Conservation (phyloP, 331 rosid species). For the Malus hybrid region DNA sequence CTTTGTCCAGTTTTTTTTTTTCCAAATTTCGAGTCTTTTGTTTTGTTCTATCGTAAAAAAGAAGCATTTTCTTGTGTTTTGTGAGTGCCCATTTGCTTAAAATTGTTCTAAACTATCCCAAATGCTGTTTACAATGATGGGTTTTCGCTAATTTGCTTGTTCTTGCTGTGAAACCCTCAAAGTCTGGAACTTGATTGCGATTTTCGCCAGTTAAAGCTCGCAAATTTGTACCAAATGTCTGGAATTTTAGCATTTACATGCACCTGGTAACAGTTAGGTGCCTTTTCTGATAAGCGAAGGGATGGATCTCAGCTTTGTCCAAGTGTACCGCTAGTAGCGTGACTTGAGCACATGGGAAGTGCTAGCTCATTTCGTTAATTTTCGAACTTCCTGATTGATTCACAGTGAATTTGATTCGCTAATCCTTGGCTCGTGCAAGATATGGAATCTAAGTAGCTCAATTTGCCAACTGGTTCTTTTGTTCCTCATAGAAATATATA, state of each 20-base stretch:
- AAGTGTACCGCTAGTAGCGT: constrained; percentile 29
- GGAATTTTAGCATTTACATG: constrained; percentile 22
- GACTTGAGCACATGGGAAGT: constrained; percentile 29
- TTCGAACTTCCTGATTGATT: not conserved
- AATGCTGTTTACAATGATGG: constrained; percentile 52
- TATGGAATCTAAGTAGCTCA: constrained; percentile 31
- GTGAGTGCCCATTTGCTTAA: constrained; percentile 35
- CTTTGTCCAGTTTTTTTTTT: constrained; percentile 8
- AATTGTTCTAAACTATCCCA: constrained; percentile 20
- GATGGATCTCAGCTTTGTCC: constrained; percentile 38
- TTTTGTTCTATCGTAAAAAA: not conserved
- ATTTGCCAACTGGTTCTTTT: constrained; percentile 37
- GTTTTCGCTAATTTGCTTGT: constrained; percentile 45
- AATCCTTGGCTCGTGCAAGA: constrained; percentile 19
- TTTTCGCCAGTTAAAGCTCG: constrained; percentile 21
- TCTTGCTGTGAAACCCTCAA: constrained; percentile 23
- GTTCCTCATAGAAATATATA: constrained; percentile 17
- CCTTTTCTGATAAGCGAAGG: constrained; percentile 10
- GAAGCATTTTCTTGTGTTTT: constrained; percentile 11
- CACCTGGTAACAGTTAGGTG: constrained; percentile 18
- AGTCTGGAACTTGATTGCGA: constrained; percentile 15
- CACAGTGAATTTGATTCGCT: constrained; percentile 19
- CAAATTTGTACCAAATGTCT: constrained; percentile 34
- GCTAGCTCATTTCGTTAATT: constrained; percentile 26
- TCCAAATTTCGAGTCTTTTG: not conserved